Evolutionary conservation across 768 basidiomycete genomes (phyloP), one percentile per base, ranked within the genome.

Genomic region (Tubosaeta sp.): DNA sequence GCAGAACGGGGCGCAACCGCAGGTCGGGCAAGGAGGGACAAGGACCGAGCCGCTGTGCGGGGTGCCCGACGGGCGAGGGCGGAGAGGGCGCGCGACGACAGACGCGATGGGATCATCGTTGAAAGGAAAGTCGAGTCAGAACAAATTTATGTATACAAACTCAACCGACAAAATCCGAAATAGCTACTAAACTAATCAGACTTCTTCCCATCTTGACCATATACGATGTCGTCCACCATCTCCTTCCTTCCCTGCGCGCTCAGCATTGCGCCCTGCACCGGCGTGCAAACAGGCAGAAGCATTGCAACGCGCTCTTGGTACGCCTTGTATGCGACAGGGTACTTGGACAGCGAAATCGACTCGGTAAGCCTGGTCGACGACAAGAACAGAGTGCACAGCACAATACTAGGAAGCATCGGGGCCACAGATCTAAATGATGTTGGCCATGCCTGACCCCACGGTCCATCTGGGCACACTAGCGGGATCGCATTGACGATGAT

Each of bases 291-390:
- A 2, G 83, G 82, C 9, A 73, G 57, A 63, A 95, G 95, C 86
- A 92, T 92, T 12, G 80, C 84, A 5, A 95, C 92, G 19, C 92
- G 81, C 51, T 74, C 64, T 61, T 84, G 83, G 66, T 95, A 97
- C 5, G 83, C 80, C 6, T 64, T 63, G 68, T 95, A 97, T 4
- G 73, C 78, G 14, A 69, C 69, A 3, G 85, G 81, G 63, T 92
- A 93, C 66, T 97, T 97, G 45, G 75, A 67, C 31, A 62, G 58
- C 6, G 90, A 84, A 61, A 97, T 93, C 34, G 76, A 76, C 72
- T 97, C 95, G 0, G 92, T 90, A 68, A 86, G 86, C 13, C 67
- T 54, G 1, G 92, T 94, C 16, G 91, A 94, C 2, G 81, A 77
- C 64, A 81, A 73, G 76, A 95, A 95, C 3, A 97, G 76, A 11